These are phyloP conservation scores for Psilocybe cubensis DNA, from an alignment of 768 basidiomycete species.

Conservation along the genomic window DNA sequence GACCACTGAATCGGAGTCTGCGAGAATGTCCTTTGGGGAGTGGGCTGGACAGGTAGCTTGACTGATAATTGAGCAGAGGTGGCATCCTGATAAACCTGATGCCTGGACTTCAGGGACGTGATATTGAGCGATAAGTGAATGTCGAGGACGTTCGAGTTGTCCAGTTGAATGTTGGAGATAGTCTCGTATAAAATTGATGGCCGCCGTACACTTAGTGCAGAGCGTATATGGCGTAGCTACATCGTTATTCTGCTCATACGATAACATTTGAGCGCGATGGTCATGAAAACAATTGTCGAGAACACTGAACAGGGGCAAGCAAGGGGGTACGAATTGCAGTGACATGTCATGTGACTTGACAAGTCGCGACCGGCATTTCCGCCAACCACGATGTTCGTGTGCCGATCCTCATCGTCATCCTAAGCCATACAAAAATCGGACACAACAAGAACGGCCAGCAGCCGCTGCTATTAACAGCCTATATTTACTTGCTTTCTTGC, in stretches of 20 bases:
- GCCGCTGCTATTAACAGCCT: too few species aligned
- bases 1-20: background rate
- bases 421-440: too few species aligned
- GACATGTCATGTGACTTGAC: too few species aligned
- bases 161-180: background rate
- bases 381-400: too few species aligned
- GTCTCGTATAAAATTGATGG: background rate
- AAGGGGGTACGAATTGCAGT: too few species aligned
- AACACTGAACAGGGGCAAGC: too few species aligned
- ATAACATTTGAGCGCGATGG: too few species aligned
- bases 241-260: background rate
- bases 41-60: constrained; percentile 9
- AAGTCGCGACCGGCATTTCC: too few species aligned
- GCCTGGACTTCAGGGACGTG: background rate
- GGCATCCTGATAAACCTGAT: constrained; percentile 9
- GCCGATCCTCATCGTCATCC: too few species aligned
- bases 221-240: background rate
- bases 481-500: too few species aligned
- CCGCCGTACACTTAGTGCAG: constrained; percentile 3
- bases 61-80: constrained; percentile 14
- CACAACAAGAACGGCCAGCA: too few species aligned
- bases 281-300: too few species aligned
- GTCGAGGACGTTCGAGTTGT: background rate
- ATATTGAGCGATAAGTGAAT: background rate
- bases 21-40: constrained; percentile 6